Evolutionary conservation across 1,284 basidiomycete genomes (phyloP), one percentile per base, ranked within the genome.

Genomic region (Ganoderma resinaceum): DNA sequence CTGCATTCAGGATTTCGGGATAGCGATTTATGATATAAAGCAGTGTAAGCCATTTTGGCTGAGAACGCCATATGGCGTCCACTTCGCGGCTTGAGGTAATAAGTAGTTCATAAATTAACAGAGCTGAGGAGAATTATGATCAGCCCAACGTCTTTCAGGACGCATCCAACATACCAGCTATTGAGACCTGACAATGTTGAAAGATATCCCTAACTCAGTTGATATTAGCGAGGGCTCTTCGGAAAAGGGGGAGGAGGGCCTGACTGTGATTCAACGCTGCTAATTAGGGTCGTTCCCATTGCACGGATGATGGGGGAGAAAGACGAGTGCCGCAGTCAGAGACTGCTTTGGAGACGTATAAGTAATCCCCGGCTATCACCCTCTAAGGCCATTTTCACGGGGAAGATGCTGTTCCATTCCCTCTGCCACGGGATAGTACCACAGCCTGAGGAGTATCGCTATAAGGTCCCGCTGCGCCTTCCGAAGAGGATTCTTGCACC

Each of bases 21-120:
- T 58, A 58, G 55, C 55, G 55, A 58, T 58, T 58, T 3, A 58
- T 9, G 55, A 33, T 4, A n/a, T 58, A 58, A 4, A 58, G 55
- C 9, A 37, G 9, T 18, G 55, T 37, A 3, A 58, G 11, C 33
- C 18, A 37, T 33, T n/a, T 58, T n/a, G 55, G 33, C 20, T 20
- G 33, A 12, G 33, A 58, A 11, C 55, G 18, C 55, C 55, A 58
- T 58, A 58, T 23, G 20, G 33, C 20, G 3, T 58, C 9, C 33
- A 58, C 55, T 37, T 58, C 55, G 11, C 55, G 55, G 33, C 55
- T 20, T 1, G 18, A 58, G 23, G 55, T 58, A 20, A 58, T 37
- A 12, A 37, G 31, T 7, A 58, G 55, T 31, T 58, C 55, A 20
- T 58, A 58, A 11, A 37, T 9, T 9, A 58, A 20, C 55, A 58